phyloP scores from a whole-genome alignment of 192 early-diverging fungal genomes.

The Backusella westeae region DNA sequence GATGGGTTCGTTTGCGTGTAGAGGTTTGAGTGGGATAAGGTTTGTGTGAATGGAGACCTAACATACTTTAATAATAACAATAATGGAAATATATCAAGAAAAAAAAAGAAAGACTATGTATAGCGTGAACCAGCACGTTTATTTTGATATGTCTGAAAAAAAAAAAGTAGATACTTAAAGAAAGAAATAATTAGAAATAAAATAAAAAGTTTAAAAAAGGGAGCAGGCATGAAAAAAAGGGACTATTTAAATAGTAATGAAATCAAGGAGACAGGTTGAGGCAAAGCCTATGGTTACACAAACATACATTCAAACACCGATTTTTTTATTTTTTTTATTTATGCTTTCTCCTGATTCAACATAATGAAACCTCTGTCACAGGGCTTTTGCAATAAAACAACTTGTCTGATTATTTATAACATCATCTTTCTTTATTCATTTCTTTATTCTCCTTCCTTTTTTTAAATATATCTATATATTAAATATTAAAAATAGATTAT shows the following conservation, averaged over 20 bases:
- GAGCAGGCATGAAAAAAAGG: constrained; percentile 1
- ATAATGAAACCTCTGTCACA: constrained; percentile 2
- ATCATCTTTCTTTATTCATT: not conserved
- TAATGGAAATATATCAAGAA: not conserved
- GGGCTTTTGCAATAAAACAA: not conserved
- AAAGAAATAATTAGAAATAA: not conserved
- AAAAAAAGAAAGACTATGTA: constrained; percentile 1
- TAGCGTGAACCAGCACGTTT: constrained; percentile 14
- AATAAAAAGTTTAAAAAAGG: not conserved
- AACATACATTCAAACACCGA: not conserved
- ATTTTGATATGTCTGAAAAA: not conserved
- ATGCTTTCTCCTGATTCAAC: not conserved
- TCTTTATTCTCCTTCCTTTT: not conserved
- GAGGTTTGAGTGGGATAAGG: constrained; percentile 8
- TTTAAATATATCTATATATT: not conserved
- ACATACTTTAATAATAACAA: constrained; percentile 7
- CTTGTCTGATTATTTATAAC: not conserved
- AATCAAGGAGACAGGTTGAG: not conserved
- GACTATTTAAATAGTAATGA: constrained; percentile 3
- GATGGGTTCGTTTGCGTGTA: constrained; percentile 22
- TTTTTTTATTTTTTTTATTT: not conserved
- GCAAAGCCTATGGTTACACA: not conserved
- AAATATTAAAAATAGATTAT: not conserved
- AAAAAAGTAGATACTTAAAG: not conserved
- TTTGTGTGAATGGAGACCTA: constrained; percentile 3